Evolutionary conservation across 2,329 filamentous ascomycete species (phyloP).

Genomic region (Trichophyton rubrum): DNA sequence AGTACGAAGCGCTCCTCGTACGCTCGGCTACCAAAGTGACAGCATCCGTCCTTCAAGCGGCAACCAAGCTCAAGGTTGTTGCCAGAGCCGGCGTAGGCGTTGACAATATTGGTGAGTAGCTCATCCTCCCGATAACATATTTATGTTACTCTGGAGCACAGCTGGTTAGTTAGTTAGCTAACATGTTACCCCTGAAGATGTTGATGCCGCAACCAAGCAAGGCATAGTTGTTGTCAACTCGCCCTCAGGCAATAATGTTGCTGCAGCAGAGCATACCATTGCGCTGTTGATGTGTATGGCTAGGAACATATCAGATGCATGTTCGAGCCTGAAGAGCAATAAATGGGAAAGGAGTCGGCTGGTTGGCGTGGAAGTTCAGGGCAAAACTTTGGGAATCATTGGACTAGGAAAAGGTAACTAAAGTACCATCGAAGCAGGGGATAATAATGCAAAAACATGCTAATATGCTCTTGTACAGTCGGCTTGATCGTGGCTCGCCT

Average conservation of each 20-base stretch:
- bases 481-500: conserved; percentile 70
- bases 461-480: conserved; percentile 32
- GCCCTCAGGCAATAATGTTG: conserved; percentile 66
- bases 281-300: conserved; percentile 62
- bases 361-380: conserved; percentile 64
- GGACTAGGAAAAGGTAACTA: conserved; percentile 59
- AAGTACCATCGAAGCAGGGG: background rate
- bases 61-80: conserved; percentile 60
- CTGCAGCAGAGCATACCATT: conserved; percentile 67
- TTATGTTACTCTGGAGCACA: background rate
- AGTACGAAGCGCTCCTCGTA: conserved; percentile 65
- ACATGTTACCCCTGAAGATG: conserved; percentile 32
- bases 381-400: conserved; percentile 64
- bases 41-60: conserved; percentile 51
- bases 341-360: conserved; percentile 64
- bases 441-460: background rate
- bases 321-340: conserved; percentile 55
- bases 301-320: conserved; percentile 59
- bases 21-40: conserved; percentile 75
- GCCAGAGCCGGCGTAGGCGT: conserved; percentile 71
- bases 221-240: conserved; percentile 73
- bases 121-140: background rate
- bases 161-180: background rate
- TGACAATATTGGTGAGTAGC: conserved; percentile 53
- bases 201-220: conserved; percentile 55